phyloP scores from a whole-genome alignment of 805 yeast species.

The Suhomyces vadensis region DNA sequence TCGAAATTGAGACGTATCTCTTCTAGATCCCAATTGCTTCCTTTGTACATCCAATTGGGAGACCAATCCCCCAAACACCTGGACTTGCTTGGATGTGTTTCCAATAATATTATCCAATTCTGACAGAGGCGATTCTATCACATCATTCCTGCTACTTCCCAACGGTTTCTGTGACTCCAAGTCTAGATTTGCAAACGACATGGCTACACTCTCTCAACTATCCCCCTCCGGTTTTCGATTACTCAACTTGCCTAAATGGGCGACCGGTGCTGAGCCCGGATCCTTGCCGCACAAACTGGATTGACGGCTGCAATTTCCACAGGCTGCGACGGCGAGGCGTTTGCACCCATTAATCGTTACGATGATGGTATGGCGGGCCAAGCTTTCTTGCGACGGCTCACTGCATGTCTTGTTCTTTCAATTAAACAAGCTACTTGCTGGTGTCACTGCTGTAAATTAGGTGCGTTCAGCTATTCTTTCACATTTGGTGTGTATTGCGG shows the following conservation, averaged over 20 bases:
- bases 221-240: too few relatives aligned
- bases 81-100: conserved; percentile 41
- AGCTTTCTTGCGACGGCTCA: too few relatives aligned
- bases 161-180: conserved; percentile 47
- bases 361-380: too few relatives aligned
- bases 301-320: not conserved
- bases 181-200: conserved; percentile 59
- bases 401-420: too few relatives aligned
- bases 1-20: conserved; percentile 46
- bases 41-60: conserved; percentile 50
- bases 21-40: conserved; percentile 51
- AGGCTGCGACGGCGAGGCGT: not conserved
- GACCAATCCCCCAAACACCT: conserved; percentile 51
- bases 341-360: too few relatives aligned
- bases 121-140: conserved; percentile 12
- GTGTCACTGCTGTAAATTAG: too few relatives aligned
- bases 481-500: too few relatives aligned
- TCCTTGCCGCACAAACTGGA: not conserved
- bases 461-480: too few relatives aligned
- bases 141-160: conserved; percentile 6
- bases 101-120: conserved; percentile 36
- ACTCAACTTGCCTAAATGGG: not conserved
- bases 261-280: not conserved
- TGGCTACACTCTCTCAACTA: conserved; percentile 17
- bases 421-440: too few relatives aligned